Evolutionary conservation across 768 basidiomycete species (phyloP).

Genomic region (Suillus fuscotomentosus): DNA sequence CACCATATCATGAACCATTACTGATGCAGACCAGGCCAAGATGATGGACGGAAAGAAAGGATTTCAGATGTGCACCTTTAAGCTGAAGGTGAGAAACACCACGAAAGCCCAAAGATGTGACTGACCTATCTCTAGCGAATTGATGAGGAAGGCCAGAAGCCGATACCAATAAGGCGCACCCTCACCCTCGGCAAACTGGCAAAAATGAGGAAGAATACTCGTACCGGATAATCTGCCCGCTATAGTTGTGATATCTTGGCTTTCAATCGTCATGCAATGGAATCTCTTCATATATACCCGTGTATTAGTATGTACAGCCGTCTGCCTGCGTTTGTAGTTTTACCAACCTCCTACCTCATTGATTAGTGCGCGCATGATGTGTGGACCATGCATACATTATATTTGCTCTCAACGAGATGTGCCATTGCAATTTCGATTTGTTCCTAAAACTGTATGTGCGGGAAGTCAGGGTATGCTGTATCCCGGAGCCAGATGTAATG

Average conservation of each 20-base stretch:
- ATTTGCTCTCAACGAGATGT: background rate
- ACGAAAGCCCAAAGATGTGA: background rate
- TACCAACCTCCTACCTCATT: background rate
- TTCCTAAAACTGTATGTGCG: conserved; percentile 5
- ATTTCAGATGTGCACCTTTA: conserved; percentile 29
- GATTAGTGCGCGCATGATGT: background rate
- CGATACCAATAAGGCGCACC: conserved; percentile 21
- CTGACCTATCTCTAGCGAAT: conserved; percentile 20
- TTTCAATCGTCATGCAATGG: background rate
- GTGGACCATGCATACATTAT: background rate
- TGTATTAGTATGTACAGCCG: background rate
- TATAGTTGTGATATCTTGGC: too few species aligned
- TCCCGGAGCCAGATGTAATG: conserved; percentile 12
- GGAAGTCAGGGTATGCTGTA: conserved; percentile 16
- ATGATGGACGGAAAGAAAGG: conserved; percentile 18
- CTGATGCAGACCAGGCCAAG: conserved; percentile 15
- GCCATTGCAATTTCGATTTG: background rate
- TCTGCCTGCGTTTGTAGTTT: background rate
- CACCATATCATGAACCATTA: background rate
- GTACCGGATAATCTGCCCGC: background rate
- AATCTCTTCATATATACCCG: background rate
- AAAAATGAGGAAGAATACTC: conserved; percentile 13
- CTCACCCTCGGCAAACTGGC: conserved; percentile 12
- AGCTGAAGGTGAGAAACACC: conserved; percentile 20
- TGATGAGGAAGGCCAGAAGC: conserved; percentile 16